Conservation (phyloP, 1,284 basidiomycete genomes). For the Malassezia obtusa region DNA sequence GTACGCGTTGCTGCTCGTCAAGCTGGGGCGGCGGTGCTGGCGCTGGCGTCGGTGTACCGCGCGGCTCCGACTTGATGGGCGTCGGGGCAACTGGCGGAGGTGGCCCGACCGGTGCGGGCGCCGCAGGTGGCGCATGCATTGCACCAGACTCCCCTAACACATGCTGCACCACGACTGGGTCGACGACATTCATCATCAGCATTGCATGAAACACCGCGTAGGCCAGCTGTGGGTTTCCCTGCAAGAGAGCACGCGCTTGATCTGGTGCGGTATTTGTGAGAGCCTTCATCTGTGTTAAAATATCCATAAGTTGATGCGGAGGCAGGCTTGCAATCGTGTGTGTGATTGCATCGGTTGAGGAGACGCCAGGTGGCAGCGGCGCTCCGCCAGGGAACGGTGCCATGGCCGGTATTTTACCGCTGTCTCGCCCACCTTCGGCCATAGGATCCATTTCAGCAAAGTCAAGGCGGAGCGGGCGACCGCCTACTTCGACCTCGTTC, state of each 20-base stretch:
- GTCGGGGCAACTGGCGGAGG: constrained; percentile 36
- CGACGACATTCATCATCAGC: constrained; percentile 86
- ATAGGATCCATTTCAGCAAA: constrained; percentile 53
- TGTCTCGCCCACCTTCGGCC: constrained; percentile 17
- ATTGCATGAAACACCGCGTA: constrained; percentile 95
- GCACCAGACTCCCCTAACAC: constrained; percentile 28
- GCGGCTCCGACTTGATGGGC: background rate
- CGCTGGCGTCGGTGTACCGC: constrained; percentile 2
- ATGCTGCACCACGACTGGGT: constrained; percentile 68
- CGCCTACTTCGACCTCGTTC: constrained; percentile 67
- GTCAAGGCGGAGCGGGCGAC: constrained; percentile 73
- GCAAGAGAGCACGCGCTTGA: constrained; percentile 69
- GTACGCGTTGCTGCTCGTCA: constrained; percentile 31
- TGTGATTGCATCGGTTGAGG: constrained; percentile 73
- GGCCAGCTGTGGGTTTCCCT: constrained; percentile 78
- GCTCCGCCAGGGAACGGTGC: constrained; percentile 64
- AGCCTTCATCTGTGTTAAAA: constrained; percentile 94
- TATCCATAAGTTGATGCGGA: constrained; percentile 78
- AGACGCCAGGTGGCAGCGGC: constrained; percentile 64
- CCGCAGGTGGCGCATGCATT: constrained; percentile 49
- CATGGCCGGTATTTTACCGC: constrained; percentile 23
- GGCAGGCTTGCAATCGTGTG: constrained; percentile 74
- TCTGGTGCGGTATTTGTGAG: constrained; percentile 85
- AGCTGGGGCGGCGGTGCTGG: constrained; percentile 21
- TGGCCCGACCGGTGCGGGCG: background rate